Base-by-base conservation (phyloP, 2,329 filamentous ascomycete genomes). In the Epichloe sylvatica region DNA sequence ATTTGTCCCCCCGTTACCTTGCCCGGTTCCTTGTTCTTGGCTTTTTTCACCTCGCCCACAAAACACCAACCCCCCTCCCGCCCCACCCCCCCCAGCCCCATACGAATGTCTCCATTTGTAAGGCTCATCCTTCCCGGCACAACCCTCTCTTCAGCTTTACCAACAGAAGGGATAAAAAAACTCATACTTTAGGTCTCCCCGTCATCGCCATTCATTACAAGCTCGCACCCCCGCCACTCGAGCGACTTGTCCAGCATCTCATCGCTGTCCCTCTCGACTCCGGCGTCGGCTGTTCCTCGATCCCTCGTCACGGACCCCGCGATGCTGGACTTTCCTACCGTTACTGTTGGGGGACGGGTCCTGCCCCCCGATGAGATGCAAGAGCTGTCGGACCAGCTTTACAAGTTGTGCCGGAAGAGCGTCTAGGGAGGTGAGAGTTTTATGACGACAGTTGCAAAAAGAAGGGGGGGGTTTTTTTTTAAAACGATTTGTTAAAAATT, bases 61-160 rank as follows among this genome's bases (percentile, higher is more conserved):
- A n/a, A n/a, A n/a, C n/a, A n/a, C n/a, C n/a, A n/a, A n/a, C n/a
- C n/a, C n/a, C n/a, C n/a, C n/a, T n/a, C n/a, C n/a, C n/a, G n/a
- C n/a, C n/a, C n/a, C n/a, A n/a, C n/a, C n/a, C n/a, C n/a, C n/a
- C n/a, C n/a, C n/a, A n/a, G n/a, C n/a, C n/a, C n/a, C n/a, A n/a
- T n/a, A 57, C 64, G 69, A 46, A 67, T 70, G 51, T 59, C 57
- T 1, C 59, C 62, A 11, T 61, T 56, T 43, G 51, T 59, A 41
- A 51, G 56, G 8, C 25, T 37, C 8, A 4, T 25, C 15, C 5
- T 4, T 36, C 13, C 15, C 35, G 5, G 35, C 15, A 9, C 15
- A 36, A 0, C 15, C 6, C 9, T 34, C 5, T 11, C n/a, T 7
- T 21, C 42, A 25, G 8, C 30, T n/a, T 12, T 4, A 15, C 3